Evolutionary conservation across 1,284 basidiomycete species (phyloP).

Genomic region (Marasmius oreades): DNA sequence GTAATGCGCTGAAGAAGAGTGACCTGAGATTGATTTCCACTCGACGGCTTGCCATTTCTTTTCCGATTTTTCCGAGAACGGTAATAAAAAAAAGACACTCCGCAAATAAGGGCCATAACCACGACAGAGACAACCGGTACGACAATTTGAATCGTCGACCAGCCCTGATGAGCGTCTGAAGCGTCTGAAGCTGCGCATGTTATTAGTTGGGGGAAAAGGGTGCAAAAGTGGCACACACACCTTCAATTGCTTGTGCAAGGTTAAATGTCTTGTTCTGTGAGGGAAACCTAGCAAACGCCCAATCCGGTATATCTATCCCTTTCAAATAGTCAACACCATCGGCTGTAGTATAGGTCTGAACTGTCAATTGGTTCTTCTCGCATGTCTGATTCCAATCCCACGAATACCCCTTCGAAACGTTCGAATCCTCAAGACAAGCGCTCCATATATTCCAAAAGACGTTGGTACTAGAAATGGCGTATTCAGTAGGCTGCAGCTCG

Average conservation of each 20-base stretch:
- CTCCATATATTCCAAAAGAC: conserved; percentile 13
- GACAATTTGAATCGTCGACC: conserved; percentile 31
- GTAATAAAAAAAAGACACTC: conserved; percentile 19
- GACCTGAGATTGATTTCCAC: neutral
- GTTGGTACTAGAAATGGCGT: conserved; percentile 7
- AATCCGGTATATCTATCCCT: conserved; percentile 6
- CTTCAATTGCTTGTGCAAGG: conserved; percentile 6
- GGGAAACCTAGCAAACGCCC: conserved; percentile 8
- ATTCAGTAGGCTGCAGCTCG: neutral
- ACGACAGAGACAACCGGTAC: conserved; percentile 29
- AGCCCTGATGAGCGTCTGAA: conserved; percentile 20
- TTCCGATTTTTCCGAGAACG: neutral
- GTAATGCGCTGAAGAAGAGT: neutral
- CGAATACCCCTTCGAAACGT: neutral
- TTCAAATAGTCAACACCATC: neutral
- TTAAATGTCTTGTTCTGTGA: conserved; percentile 9
- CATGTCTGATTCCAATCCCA: conserved; percentile 7
- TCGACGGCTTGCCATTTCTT: neutral
- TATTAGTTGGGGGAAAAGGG: neutral
- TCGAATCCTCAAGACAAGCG: conserved; percentile 4
- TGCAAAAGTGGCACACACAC: conserved; percentile 2
- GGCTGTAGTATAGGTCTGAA: neutral
- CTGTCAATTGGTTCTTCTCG: neutral
- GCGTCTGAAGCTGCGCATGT: conserved; percentile 8
- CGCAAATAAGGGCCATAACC: conserved; percentile 22